These are phyloP conservation scores for Yarrowia sp. DNA, from an alignment of 805 yeast species.

Conservation along the genomic window DNA sequence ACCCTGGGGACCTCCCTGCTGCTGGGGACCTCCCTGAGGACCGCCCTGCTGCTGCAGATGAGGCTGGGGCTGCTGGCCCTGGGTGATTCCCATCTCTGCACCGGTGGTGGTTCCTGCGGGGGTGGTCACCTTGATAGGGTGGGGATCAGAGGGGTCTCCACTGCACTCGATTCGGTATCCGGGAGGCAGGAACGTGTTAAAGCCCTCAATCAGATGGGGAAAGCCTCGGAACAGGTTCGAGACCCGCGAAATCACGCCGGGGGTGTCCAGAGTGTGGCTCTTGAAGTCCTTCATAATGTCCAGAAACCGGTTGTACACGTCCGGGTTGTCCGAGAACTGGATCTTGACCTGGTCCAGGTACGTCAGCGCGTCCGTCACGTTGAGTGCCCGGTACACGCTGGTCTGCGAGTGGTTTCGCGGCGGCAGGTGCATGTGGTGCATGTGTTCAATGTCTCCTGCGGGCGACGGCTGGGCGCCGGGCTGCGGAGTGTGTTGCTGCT, in stretches of 20 bases:
- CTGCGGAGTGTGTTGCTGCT: slow-evolving; percentile 26
- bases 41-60: slow-evolving; percentile 40
- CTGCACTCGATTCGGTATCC: slow-evolving; percentile 95
- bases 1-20: slow-evolving; percentile 38
- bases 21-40: slow-evolving; percentile 39
- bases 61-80: slow-evolving; percentile 44
- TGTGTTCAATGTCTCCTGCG: slow-evolving; percentile 23
- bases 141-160: slow-evolving; percentile 83
- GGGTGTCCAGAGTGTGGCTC: slow-evolving; percentile 89
- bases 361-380: slow-evolving; percentile 94
- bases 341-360: slow-evolving; percentile 95
- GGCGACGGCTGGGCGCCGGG: slow-evolving; percentile 16
- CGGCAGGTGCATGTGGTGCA: slow-evolving; percentile 37
- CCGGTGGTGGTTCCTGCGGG: slow-evolving; percentile 83
- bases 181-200: slow-evolving; percentile 95
- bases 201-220: slow-evolving; percentile 91
- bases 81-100: slow-evolving; percentile 49
- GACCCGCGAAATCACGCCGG: slow-evolving; percentile 97
- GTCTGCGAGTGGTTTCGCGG: slow-evolving; percentile 43
- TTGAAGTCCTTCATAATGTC: slow-evolving; percentile 99
- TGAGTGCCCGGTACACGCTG: slow-evolving; percentile 65
- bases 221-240: slow-evolving; percentile 90
- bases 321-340: slow-evolving; percentile 91
- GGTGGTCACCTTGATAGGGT: slow-evolving; percentile 92
- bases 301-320: slow-evolving; percentile 91